phyloP scores from a whole-genome alignment of 305 asterid species.

The Fraxinus floribunda region DNA sequence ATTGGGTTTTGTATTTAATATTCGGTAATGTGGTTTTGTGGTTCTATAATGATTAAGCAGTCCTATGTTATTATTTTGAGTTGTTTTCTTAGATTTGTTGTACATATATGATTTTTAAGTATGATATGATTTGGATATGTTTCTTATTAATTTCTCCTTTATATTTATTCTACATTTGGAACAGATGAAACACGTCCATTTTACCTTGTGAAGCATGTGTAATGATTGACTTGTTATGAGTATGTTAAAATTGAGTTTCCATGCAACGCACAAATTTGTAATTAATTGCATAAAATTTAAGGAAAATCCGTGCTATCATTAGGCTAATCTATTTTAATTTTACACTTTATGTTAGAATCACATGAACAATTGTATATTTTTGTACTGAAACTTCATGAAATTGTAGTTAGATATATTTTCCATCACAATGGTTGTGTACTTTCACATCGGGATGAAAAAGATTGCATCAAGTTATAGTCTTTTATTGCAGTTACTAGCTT shows the following conservation, averaged over 20 bases:
- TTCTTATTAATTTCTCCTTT: neutral
- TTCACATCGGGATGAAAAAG: constrained; percentile 85
- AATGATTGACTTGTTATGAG: too few species aligned
- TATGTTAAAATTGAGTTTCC: too few species aligned
- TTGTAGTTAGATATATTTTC: neutral
- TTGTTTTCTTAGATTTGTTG: neutral
- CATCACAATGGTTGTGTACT: neutral
- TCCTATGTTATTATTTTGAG: neutral
- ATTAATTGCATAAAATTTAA: too few species aligned
- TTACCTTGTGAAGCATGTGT: neutral
- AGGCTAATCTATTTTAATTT: too few species aligned
- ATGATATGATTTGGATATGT: neutral
- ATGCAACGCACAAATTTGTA: too few species aligned
- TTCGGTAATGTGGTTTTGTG: neutral
- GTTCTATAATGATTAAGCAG: neutral
- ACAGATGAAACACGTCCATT: neutral
- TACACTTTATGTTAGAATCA: too few species aligned
- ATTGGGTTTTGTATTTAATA: neutral
- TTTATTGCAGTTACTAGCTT: constrained; percentile 41
- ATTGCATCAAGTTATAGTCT: constrained; percentile 51
- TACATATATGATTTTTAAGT: neutral
- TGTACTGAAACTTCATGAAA: neutral
- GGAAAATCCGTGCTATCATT: too few species aligned
- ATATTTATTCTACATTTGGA: neutral
- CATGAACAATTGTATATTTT: too few species aligned